phyloP scores from a whole-genome alignment of 75 land plant species.

The Picea glauca region DNA sequence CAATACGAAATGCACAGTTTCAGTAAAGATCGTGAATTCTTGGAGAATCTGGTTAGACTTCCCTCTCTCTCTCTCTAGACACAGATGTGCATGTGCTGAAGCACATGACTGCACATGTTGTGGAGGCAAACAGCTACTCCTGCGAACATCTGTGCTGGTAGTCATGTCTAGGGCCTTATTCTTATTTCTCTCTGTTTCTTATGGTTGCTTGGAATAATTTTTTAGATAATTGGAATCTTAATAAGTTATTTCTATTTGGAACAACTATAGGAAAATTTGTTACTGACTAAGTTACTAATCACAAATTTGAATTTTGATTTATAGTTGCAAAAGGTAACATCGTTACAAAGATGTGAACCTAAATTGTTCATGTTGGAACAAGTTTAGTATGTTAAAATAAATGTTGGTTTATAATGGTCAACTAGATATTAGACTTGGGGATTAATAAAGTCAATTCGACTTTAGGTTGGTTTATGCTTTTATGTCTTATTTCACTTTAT shows the following conservation, averaged over 20 bases:
- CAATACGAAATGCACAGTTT: conserved; percentile 94
- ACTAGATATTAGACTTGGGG: too few species aligned
- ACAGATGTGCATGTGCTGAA: not conserved
- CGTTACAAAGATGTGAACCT: not conserved
- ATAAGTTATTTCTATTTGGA: not conserved
- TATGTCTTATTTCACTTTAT: too few species aligned
- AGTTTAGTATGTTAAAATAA: not conserved
- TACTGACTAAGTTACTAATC: too few species aligned
- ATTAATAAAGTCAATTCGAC: too few species aligned
- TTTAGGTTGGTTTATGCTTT: too few species aligned
- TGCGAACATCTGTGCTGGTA: not conserved
- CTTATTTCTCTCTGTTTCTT: not conserved
- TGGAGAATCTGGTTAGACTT: conserved; percentile 74
- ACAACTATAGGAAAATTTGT: not conserved
- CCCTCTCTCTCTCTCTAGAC: conserved; percentile 9
- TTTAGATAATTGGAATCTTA: not conserved
- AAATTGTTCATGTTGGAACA: not conserved
- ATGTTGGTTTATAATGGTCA: too few species aligned
- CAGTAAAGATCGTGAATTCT: conserved; percentile 60
- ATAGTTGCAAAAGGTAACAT: not conserved
- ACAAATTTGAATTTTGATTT: not conserved
- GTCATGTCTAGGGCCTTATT: not conserved
- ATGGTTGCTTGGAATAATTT: not conserved
- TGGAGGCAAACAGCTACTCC: not conserved
- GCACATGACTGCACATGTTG: not conserved